Evolutionary conservation across 768 basidiomycete genomes (phyloP).

Genomic region (Asterophora parasitica): DNA sequence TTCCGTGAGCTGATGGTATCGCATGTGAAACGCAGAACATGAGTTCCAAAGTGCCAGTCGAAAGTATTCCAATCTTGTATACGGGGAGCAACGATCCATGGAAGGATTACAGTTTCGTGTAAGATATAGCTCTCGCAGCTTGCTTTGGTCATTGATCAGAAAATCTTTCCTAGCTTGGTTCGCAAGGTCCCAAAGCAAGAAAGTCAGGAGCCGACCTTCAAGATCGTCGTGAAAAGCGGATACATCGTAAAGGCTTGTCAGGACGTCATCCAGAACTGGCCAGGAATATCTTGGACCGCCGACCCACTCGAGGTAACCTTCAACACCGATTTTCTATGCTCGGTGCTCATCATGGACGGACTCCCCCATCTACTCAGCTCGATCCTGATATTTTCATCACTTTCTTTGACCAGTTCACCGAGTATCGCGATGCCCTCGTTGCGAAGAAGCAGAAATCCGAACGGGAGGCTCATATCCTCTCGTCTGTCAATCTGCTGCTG

Average conservation of each 20-base stretch:
- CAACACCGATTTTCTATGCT: neutral
- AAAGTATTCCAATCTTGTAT: slow-evolving; percentile 36
- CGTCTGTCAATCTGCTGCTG: slow-evolving; percentile 46
- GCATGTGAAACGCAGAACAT: slow-evolving; percentile 36
- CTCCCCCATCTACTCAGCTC: slow-evolving; percentile 32
- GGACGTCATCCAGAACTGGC: slow-evolving; percentile 53
- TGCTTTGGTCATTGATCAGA: neutral
- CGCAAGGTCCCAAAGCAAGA: slow-evolving; percentile 42
- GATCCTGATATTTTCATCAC: slow-evolving; percentile 55
- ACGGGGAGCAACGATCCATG: slow-evolving; percentile 45
- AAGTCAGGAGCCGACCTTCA: slow-evolving; percentile 39
- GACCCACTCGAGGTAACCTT: slow-evolving; percentile 49
- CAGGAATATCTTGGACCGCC: slow-evolving; percentile 57
- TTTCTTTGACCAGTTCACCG: slow-evolving; percentile 42
- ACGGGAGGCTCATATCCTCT: slow-evolving; percentile 37
- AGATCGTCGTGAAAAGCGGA: slow-evolving; percentile 53
- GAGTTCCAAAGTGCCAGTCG: slow-evolving; percentile 47
- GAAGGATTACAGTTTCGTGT: slow-evolving; percentile 56
- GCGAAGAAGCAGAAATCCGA: slow-evolving; percentile 32
- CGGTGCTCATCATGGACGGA: neutral
- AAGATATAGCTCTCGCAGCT: slow-evolving; percentile 10
- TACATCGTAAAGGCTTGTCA: slow-evolving; percentile 54
- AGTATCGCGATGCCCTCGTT: slow-evolving; percentile 36
- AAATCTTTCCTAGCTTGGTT: slow-evolving; percentile 35
- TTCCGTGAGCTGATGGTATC: neutral